Conservation (phyloP, 148 eudicot genomes). For the Nepenthes gracilis region DNA sequence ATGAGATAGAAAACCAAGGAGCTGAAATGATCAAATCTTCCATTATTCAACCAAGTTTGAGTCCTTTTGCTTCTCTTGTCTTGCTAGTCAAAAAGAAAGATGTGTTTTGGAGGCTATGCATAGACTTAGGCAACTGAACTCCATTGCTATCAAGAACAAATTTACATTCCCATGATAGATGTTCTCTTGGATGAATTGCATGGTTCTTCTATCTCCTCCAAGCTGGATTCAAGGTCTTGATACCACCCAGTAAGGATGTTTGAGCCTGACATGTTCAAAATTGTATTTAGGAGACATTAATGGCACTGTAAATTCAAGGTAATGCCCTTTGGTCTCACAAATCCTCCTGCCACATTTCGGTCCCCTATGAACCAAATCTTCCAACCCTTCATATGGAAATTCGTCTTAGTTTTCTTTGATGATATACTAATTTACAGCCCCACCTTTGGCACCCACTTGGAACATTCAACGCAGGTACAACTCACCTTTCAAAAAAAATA, state of each 20-base stretch:
- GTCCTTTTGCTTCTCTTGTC: neutral
- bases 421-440: neutral
- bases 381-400: neutral
- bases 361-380: neutral
- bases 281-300: neutral
- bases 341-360: constrained; percentile 1
- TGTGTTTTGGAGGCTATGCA: neutral
- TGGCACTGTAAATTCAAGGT: constrained; percentile 4
- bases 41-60: neutral
- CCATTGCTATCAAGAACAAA: neutral
- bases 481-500: neutral
- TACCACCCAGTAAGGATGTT: constrained; percentile 1
- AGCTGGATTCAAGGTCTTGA: constrained; percentile 1
- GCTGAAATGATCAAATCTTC: neutral
- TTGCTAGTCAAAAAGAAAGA: neutral
- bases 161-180: constrained; percentile 1
- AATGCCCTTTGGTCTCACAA: constrained; percentile 5
- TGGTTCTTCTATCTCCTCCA: neutral
- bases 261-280: neutral
- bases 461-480: neutral
- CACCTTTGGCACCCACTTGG: neutral
- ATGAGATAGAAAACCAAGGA: neutral
- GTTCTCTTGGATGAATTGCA: neutral
- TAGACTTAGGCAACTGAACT: neutral
- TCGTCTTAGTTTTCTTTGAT: constrained; percentile 4